Evolutionary conservation across 2,329 filamentous ascomycete genomes (phyloP), one percentile per base, ranked within the genome.

Genomic region (Botrytis squamosa): DNA sequence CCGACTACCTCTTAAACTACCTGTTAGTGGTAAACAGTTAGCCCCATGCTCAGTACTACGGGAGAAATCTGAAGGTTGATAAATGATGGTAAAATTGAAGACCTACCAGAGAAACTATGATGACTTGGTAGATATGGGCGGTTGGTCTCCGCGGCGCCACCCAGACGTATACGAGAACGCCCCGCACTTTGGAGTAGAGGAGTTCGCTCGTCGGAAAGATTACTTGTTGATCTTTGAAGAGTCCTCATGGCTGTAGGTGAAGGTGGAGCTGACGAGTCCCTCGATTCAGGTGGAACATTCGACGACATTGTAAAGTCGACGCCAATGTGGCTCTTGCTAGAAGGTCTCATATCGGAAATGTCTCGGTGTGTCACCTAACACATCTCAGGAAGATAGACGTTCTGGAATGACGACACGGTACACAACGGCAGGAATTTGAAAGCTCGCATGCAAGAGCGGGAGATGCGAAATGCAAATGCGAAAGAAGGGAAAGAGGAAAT

Each of bases 161-260:
- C 76, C 20, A 79, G 40, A 71, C 78, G 79, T 70, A 80, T 78
- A 67, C 78, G 75, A 40, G 79, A 78, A n/a, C 79, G 77, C 10
- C 77, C 76, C 29, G 76, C 78, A 74, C 69, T 74, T 57, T 66
- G 69, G 16, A 79, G 75, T 7, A 79, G 75, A 29, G 78, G 78
- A 20, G 78, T 79, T 70, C 80, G 76, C 76, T 81, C 80, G 73
- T 81, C 78, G 29, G 72, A 74, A 44, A 74, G 33, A 38, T 74
- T 74, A 44, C 72, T 74, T 57, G 60, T 44, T 20, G 72, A 71
- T 66, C 59, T 60, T n/a, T 62, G 60, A n/a, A 74, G 69, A 46
- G 33, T 67, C 36, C 72, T 71, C 62, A 46, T 73, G n/a, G 67
- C 44, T 33, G 67, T 73, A 14, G 72, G 72, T 57, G 72, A 73